phyloP scores from a whole-genome alignment of 441 rosid genomes.

The Eutrema salsugineum region DNA sequence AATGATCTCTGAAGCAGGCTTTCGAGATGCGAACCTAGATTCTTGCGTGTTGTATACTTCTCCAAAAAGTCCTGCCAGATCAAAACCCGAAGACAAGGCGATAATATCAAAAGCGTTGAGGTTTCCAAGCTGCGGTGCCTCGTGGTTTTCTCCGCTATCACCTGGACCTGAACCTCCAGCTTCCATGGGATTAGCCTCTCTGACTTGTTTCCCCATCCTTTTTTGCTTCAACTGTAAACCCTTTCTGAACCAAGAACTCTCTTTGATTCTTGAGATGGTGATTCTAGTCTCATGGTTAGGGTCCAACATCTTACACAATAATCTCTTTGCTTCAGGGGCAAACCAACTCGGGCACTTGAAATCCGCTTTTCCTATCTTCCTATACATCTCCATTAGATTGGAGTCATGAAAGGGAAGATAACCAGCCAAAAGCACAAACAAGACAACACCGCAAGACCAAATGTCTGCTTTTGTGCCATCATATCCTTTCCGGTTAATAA shows the following conservation, averaged over 20 bases:
- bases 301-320: constrained; percentile 61
- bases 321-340: constrained; percentile 54
- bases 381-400: constrained; percentile 79
- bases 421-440: constrained; percentile 74
- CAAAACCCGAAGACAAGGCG: constrained; percentile 64
- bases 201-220: constrained; percentile 35
- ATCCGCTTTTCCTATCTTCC: constrained; percentile 66
- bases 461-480: constrained; percentile 76
- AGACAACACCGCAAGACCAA: constrained; percentile 91
- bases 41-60: constrained; percentile 39
- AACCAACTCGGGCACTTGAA: constrained; percentile 70
- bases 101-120: constrained; percentile 82
- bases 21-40: constrained; percentile 56
- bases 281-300: constrained; percentile 65
- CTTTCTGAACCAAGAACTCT: constrained; percentile 64
- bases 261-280: constrained; percentile 57
- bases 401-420: constrained; percentile 80
- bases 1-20: constrained; percentile 62
- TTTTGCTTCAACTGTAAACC: constrained; percentile 47
- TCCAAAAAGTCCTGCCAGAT: constrained; percentile 66
- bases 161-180: constrained; percentile 37
- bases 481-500: constrained; percentile 66
- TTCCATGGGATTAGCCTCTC: constrained; percentile 22
- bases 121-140: constrained; percentile 33
- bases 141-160: constrained; percentile 47